phyloP scores from a whole-genome alignment of 2,329 filamentous ascomycete genomes.

The Harringtonia lauricola region DNA sequence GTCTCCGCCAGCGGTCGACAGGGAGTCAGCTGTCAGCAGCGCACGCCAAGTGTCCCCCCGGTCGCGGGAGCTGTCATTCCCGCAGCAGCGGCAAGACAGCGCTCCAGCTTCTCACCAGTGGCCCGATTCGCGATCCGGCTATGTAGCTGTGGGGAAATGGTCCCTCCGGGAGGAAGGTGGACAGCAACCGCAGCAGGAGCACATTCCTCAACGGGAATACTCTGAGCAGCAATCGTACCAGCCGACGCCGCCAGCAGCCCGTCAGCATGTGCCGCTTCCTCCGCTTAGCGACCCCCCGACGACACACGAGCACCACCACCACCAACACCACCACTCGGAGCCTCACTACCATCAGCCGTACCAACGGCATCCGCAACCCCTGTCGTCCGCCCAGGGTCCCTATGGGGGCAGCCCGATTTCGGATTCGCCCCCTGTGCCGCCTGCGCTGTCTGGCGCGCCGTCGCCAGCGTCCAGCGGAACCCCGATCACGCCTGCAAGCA shows the following conservation, averaged over 20 bases:
- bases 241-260: not conserved
- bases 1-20: not conserved
- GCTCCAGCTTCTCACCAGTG: conserved; percentile 1
- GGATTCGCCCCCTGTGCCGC: too few species aligned
- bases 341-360: not conserved
- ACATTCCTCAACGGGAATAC: not conserved
- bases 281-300: not conserved
- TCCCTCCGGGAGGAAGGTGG: not conserved
- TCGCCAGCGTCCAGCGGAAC: not conserved
- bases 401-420: too few species aligned
- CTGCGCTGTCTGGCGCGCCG: not conserved
- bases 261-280: not conserved
- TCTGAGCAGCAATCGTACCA: not conserved
- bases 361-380: not conserved
- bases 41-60: conserved; percentile 5
- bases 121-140: conserved; percentile 4
- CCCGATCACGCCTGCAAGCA: conserved; percentile 1
- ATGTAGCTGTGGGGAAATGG: conserved; percentile 6
- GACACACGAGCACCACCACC: not conserved
- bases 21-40: not conserved
- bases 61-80: conserved; percentile 1
- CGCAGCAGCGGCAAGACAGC: not conserved
- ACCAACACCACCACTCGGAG: not conserved
- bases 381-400: not conserved
- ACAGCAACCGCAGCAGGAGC: not conserved